Evolutionary conservation across 2,329 filamentous ascomycete genomes (phyloP).

Genomic region (Penicillium sp.): DNA sequence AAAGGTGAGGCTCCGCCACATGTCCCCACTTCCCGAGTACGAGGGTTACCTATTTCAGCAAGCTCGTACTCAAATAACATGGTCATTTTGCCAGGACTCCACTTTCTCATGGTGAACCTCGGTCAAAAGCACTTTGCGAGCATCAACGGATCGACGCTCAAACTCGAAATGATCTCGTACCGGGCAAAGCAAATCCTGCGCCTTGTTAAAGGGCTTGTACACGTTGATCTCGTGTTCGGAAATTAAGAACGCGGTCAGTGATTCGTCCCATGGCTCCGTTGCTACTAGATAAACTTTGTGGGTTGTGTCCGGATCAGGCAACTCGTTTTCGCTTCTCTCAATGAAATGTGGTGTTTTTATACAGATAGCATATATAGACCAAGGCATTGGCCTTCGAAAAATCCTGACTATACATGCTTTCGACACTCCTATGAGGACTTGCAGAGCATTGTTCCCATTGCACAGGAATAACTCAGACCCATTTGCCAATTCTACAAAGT

Average conservation of each 20-base stretch:
- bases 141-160: neutral
- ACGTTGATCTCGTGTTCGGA: constrained; percentile 11
- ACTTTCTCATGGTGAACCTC: neutral
- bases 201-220: neutral
- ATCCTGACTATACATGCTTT: neutral
- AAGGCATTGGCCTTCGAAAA: neutral
- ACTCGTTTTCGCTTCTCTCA: constrained; percentile 19
- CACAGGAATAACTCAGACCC: too few relatives aligned
- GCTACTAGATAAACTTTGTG: neutral
- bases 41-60: constrained; percentile 2
- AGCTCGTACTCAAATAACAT: neutral
- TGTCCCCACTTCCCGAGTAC: neutral
- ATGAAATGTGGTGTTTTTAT: neutral
- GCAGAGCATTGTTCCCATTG: neutral
- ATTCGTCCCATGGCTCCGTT: neutral
- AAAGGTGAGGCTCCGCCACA: neutral
- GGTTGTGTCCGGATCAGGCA: constrained; percentile 13
- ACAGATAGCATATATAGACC: neutral
- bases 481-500: neutral
- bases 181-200: neutral
- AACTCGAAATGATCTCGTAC: neutral
- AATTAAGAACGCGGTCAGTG: neutral
- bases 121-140: neutral
- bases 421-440: neutral
- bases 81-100: neutral